Conservation (phyloP, 2,329 filamentous ascomycete genomes). For the Trichophyton simii region DNA sequence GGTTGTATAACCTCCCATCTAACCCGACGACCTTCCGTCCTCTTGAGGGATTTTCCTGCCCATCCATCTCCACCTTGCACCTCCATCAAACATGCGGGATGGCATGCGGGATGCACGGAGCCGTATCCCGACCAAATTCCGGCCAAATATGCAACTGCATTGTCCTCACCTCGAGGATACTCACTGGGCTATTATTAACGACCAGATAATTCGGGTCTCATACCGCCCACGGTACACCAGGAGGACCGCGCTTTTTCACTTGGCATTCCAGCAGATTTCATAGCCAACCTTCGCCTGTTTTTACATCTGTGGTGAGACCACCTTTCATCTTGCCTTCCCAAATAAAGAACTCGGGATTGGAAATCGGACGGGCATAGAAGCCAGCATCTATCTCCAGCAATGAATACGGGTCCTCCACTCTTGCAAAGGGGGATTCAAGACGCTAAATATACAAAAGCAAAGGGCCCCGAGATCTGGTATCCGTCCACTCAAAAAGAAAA, state of each 20-base stretch:
- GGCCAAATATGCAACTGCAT: neutral
- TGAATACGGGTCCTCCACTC: neutral
- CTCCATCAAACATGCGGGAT: neutral
- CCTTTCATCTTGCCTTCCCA: too few relatives aligned
- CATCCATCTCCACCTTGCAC: neutral
- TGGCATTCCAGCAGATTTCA: neutral
- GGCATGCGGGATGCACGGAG: neutral
- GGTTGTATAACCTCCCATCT: neutral
- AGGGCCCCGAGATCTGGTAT: neutral
- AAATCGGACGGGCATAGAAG: neutral
- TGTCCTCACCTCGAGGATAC: neutral
- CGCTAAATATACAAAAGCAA: neutral
- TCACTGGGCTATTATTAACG: neutral
- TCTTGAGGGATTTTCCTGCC: neutral
- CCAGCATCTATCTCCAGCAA: neutral
- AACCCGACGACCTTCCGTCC: neutral
- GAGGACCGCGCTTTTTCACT: neutral
- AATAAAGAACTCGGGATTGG: too few relatives aligned
- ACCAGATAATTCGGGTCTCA: neutral
- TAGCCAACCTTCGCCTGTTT: neutral
- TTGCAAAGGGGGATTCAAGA: neutral
- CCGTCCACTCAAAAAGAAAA: neutral
- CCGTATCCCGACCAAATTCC: slow-evolving; percentile 3
- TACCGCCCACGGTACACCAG: neutral
- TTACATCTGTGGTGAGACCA: neutral